Base-by-base conservation (phyloP, 2,329 filamentous ascomycete genomes). In the Exophiala lecanii-corni region DNA sequence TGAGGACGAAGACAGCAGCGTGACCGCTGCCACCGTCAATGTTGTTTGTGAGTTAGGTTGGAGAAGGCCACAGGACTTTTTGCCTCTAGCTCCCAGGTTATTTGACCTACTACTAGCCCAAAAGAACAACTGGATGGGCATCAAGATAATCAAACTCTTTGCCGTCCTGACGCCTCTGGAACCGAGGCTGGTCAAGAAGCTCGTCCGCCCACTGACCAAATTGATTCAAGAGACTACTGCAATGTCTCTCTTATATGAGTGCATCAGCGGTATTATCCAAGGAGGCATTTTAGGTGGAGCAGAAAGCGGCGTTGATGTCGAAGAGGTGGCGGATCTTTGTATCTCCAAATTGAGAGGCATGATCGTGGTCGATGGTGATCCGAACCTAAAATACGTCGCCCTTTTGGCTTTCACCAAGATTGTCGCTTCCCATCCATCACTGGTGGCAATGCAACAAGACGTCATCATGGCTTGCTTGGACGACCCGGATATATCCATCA, bases 71-170 rank as follows among this genome's bases (percentile, higher is more conserved):
- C 84, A 91, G 55, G 92, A 98, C 64, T 97, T 97, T 57, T 72
- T 98, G 20, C 87, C 92, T 10, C 73, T 98, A 20, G 92, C 92
- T 1, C 92, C 92, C 6, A 77, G 92, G 45, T 68, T 98, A 18
- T 98, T 97, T 58, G 89, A 96, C 60, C 74, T 98, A 13, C 71
- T 98, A 18, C 89, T 96, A 9, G 85, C 94, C 48, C 84, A 89
- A 43, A 85, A 85, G 26, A 97, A 98, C 66, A 98, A 98, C 65
- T 98, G 92, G 92, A 97, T 98, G 91, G 89, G 89, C 46, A 98
- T 98, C 62, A 98, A 98, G 64, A 79, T 98, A 50, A 97, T 98
- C 63, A 98, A 98, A 68, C 76, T 98, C 85, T 98, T 98, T 74
- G 91, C 92, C 32, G 94, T 88, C 1, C 70, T 98, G 49, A 97